These are phyloP conservation scores for Scolecobasidium constrictum DNA, from an alignment of 2,329 filamentous ascomycete genomes.

Conservation along the genomic window DNA sequence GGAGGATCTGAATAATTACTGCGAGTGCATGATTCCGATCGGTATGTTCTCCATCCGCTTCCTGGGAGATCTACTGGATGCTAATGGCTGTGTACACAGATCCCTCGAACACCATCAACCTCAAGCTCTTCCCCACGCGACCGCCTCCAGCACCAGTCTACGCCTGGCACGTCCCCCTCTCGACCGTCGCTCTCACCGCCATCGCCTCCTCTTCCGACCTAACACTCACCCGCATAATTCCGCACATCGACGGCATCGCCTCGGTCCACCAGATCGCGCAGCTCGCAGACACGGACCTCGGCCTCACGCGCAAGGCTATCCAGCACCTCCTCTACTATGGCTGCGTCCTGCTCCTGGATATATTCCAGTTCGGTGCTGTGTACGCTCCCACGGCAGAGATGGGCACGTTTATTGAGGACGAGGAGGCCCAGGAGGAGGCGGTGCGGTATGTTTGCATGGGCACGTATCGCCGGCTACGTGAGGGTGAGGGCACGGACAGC, in stretches of 20 bases:
- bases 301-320: slow-evolving; percentile 75
- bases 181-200: slow-evolving; percentile 38
- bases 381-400: slow-evolving; percentile 78
- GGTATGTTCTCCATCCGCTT: slow-evolving; percentile 41
- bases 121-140: slow-evolving; percentile 86
- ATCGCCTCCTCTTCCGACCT: slow-evolving; percentile 41
- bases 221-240: slow-evolving; percentile 67
- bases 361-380: slow-evolving; percentile 88
- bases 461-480: slow-evolving; percentile 8
- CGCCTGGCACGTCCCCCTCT: slow-evolving; percentile 83
- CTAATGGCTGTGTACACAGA: slow-evolving; percentile 39
- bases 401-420: slow-evolving; percentile 66
- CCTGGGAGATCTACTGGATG: too few relatives aligned
- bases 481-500: background rate
- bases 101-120: slow-evolving; percentile 87
- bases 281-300: slow-evolving; percentile 74
- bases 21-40: slow-evolving; percentile 96
- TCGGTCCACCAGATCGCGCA: slow-evolving; percentile 80
- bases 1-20: slow-evolving; percentile 92
- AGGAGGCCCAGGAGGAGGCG: slow-evolving; percentile 13
- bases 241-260: slow-evolving; percentile 82
- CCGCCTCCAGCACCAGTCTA: slow-evolving; percentile 65
- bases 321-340: slow-evolving; percentile 90
- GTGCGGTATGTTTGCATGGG: slow-evolving; percentile 10
- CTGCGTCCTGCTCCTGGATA: slow-evolving; percentile 79